phyloP scores from a whole-genome alignment of 306 rosid species.

The Rubus idaeus region DNA sequence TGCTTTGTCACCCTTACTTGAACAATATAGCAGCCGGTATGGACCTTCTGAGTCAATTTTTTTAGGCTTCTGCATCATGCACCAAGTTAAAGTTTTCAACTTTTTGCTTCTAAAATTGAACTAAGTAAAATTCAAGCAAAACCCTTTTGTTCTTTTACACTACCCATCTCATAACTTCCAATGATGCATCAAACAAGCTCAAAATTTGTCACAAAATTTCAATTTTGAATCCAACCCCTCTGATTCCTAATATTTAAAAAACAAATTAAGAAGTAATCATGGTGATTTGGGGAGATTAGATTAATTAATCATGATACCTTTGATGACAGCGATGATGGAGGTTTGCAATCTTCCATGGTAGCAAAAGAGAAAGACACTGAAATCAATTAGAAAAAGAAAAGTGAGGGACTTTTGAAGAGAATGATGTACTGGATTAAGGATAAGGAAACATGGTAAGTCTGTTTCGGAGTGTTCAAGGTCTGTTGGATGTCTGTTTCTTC shows the following conservation, averaged over 20 bases:
- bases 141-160: neutral
- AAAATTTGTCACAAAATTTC: neutral
- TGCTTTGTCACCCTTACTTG: constrained; percentile 33
- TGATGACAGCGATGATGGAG: neutral
- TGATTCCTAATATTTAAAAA: neutral
- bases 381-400: neutral
- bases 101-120: neutral
- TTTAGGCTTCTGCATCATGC: neutral
- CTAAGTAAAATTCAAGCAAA: neutral
- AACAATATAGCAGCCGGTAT: constrained; percentile 27
- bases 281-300: neutral
- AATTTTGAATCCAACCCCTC: neutral
- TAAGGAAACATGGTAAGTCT: neutral
- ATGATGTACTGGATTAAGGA: neutral
- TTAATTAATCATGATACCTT: constrained; percentile 16
- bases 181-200: neutral
- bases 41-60: constrained; percentile 17
- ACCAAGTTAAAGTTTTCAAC: neutral
- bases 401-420: constrained; percentile 1
- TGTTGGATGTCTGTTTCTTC: constrained; percentile 10
- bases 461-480: constrained; percentile 20
- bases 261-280: neutral
- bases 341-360: constrained; percentile 6
- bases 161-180: neutral
- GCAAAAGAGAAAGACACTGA: neutral